Conservation (phyloP, 805 yeast species). For the Zygosaccharomyces lentus region DNA sequence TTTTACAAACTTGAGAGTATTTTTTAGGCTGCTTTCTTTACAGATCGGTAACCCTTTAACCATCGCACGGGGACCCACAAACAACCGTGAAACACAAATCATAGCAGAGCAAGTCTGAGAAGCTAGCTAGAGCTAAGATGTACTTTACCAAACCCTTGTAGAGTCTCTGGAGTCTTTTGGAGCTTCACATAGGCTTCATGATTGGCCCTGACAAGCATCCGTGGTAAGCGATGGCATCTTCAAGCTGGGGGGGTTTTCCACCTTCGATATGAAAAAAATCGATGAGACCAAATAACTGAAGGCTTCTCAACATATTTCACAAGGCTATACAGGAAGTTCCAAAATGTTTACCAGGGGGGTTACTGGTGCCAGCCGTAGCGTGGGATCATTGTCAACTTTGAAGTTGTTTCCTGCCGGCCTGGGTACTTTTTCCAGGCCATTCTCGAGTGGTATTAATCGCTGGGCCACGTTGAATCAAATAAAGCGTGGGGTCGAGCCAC, state of each 20-base stretch:
- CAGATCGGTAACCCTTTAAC: neutral
- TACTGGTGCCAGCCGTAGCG: neutral
- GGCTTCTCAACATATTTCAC: neutral
- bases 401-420: neutral
- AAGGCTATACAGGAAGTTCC: neutral
- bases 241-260: neutral
- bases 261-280: constrained; percentile 2
- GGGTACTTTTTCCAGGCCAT: neutral
- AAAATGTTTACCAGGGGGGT: neutral
- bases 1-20: neutral
- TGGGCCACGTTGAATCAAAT: constrained; percentile 74
- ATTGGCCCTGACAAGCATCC: neutral
- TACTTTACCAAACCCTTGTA: neutral
- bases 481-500: constrained; percentile 56
- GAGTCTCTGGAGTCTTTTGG: neutral
- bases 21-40: neutral
- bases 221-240: constrained; percentile 4
- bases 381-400: neutral
- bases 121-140: neutral
- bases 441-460: constrained; percentile 11
- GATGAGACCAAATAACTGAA: neutral
- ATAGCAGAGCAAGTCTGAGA: neutral
- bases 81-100: neutral
- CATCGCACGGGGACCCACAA: neutral
- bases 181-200: neutral